Conservation (phyloP, 805 yeast species). For the Pichia californica region DNA sequence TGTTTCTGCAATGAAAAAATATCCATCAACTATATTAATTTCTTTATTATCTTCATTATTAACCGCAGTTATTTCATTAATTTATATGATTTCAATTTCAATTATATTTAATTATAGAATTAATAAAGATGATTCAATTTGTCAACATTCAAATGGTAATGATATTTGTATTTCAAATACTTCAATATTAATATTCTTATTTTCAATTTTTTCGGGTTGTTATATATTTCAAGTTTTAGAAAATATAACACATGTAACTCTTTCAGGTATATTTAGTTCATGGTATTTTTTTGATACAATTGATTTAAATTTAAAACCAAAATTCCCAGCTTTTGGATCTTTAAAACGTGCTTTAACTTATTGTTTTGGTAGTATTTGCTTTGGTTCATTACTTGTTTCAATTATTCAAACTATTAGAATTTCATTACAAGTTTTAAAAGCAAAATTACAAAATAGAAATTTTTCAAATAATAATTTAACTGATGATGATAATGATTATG, state of each 20-base stretch:
- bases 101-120: conserved; percentile 30
- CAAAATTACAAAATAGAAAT: conserved; percentile 25
- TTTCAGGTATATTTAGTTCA: conserved; percentile 80
- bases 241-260: conserved; percentile 73
- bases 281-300: conserved; percentile 67
- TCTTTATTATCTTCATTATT: conserved; percentile 33
- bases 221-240: conserved; percentile 76
- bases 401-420: conserved; percentile 60
- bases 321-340: conserved; percentile 73
- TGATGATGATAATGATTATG: conserved; percentile 42
- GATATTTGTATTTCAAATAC: conserved; percentile 28
- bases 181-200: conserved; percentile 35
- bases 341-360: conserved; percentile 71
- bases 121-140: conserved; percentile 48
- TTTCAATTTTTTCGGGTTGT: conserved; percentile 76
- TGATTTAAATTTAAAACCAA: conserved; percentile 51
- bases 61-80: conserved; percentile 53
- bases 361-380: conserved; percentile 86
- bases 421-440: conserved; percentile 44
- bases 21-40: conserved; percentile 63
- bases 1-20: conserved; percentile 68
- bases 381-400: conserved; percentile 73
- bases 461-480: conserved; percentile 29
- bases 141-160: conserved; percentile 25
- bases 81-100: conserved; percentile 62